Base-by-base conservation (phyloP, 768 basidiomycete genomes). In the Lactifluus pinguis region DNA sequence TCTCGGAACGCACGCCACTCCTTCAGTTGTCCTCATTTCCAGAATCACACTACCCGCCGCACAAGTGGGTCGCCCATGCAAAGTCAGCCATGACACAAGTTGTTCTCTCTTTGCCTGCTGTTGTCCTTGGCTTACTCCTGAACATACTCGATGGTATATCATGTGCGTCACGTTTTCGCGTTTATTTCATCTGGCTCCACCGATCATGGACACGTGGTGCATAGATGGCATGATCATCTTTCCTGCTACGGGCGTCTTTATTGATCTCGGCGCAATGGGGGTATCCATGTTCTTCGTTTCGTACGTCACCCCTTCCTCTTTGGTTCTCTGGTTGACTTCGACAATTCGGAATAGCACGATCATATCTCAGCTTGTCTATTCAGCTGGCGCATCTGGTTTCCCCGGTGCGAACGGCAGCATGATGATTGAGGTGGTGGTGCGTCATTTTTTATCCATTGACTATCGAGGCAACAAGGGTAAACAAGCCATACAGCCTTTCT, bases 391-490 rank as follows among this genome's bases (percentile, higher is more conserved):
- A 4, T 93, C 89, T 66, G 86, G 85, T 25, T 97, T 99, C 71
- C 84, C 84, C 9, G 91, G 90, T 53, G 92, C 87, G 2, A 94
- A 92, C 72, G 92, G 90, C 6, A 92, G 89, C 64, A 93, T 95
- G 93, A 97, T 98, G 93, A 98, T 99, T 63, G 95, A 98, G 74
- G 92, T 95, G 11, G 94, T 98, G 66, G 89, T 92, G 70, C 54
- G 53, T 25, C 17, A 17, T 45, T 13, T 25, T 25, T 48, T 13
- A 32, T 38, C 42, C 49, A 36, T 60, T 41, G 32, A 44, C 25
- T 10, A 53, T 45, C 42, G 45, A 21, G 42, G 36, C 19, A 30
- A 25, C 29, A 14, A 41, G n/a, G 15, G 14, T 2, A 49, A 9
- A 45, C 49, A 39, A 21, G n/a, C 45, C 25, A 17, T n/a, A 14